Base-by-base conservation (phyloP, 2,329 filamentous ascomycete species). In the Trichoderma sp. region DNA sequence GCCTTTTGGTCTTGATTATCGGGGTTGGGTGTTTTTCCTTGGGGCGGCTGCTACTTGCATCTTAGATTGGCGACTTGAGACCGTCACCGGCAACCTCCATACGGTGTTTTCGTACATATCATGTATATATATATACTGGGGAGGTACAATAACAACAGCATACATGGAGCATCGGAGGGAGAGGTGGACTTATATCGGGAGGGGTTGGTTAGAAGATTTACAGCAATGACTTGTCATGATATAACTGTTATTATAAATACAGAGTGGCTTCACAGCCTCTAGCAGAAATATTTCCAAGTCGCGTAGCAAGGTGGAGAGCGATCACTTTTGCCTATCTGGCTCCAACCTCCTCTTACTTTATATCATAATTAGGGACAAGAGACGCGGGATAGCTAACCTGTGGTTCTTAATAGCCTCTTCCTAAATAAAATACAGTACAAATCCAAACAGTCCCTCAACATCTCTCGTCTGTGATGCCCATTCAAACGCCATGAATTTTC, bases 131-230 rank as follows among this genome's bases (percentile, higher is more conserved):
- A 62, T 41, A n/a, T 18, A n/a, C 35, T 45, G 59, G 35, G 45
- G 33, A 45, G 31, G 38, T 66, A 50, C 53, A 38, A 62, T 63
- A 38, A 53, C 53, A 67, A 64, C 60, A 74, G 50, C 75, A 67
- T 76, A 74, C 27, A 59, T 24, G 69, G 60, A 67, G 75, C 75
- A 76, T 76, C 31, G 75, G 75, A 64, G 62, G 71, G 75, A 74
- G 75, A 74, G 63, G 56, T 73, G 75, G 67, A 74, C n/a, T 63
- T 33, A 35, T 21, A 45, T 50, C 24, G 7, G 69, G 6, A n/a
- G 4, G 62, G 33, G n/a, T 5, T 33, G 45, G 9, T 35, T 74
- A 74, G 50, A 74, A 75, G 16, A 64, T 18, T 27, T 31, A 60
- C 62, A 45, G 74, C 74, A 71, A 75, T 67, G 74, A 75, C 24